Base-by-base conservation (phyloP, 202 grass and related monocot genomes). In the Dendrocalamus latiflorus region DNA sequence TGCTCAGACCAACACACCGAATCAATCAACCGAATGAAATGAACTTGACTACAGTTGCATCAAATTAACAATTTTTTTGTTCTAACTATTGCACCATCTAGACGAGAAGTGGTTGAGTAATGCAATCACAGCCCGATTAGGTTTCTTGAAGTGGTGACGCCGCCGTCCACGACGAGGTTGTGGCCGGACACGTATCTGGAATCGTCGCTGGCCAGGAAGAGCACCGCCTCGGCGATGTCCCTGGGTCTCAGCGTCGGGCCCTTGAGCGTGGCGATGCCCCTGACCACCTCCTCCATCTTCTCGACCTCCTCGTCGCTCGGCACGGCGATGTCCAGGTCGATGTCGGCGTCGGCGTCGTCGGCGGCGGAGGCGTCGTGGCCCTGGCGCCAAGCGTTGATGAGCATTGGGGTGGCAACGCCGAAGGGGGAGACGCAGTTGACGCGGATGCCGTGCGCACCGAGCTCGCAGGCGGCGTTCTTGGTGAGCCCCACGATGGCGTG, bases 111-210 rank as follows among this genome's bases (percentile, higher is more conserved):
- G n/a, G n/a, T n/a, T n/a, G n/a, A 1, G 33, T 6, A 22, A 51
- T 51, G 21, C 9, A 20, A 11, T 90, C 80, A 99, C 56, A 99
- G 70, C 9, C 93, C 93, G 41, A 99, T 92, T 2, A 93, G 36
- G 71, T 99, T 99, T 79, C 81, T 92, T 11, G 96, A 94, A 34
- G 83, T 89, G 88, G 96, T 99, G 85, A 93, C 81, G 9, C 96
- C 96, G 58, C 96, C 96, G 82, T 99, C 96, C 8, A 99, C 93
- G 65, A 96, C 88, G 69, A 99, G 91, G 91, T 99, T 99, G 78
- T 99, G 96, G 38, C 96, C 96, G 62, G 87, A 95, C 6, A 99
- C 82, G 43, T 99, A 96, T 47, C 81, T 96, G 7, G 96, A 90
- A 54, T 99, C 96, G 71, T 99, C 96, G 75, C 96, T 92, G 45